Percentiles rank a stretch among this genome's conserved stretches.
phyloP scores from a whole-genome alignment of 192 early-diverging fungal species.

The Kappamyces sp. region DNA sequence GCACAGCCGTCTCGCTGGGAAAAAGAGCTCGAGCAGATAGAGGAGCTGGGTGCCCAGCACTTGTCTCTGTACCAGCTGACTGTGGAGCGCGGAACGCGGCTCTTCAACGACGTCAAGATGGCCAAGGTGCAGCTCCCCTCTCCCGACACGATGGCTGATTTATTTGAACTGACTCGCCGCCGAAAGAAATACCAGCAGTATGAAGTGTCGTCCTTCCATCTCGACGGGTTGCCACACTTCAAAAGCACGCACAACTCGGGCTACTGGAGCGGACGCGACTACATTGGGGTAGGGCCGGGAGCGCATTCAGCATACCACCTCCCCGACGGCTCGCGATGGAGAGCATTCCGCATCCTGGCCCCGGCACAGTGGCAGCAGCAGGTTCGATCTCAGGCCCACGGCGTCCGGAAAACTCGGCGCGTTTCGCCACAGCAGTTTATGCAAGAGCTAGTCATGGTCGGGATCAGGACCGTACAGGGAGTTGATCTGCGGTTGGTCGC shows the following conservation, averaged over 20 bases:
- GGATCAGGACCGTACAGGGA: too few relatives aligned
- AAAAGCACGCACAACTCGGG: conserved; percentile 25
- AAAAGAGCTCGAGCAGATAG: conserved; percentile 15
- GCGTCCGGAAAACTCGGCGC: too few relatives aligned
- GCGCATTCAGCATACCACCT: conserved; percentile 17
- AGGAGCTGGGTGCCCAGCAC: conserved; percentile 18
- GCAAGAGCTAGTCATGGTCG: too few relatives aligned
- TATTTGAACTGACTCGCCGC: conserved; percentile 26
- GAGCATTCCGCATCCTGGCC: too few relatives aligned
- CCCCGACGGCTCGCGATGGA: too few relatives aligned
- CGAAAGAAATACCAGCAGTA: conserved; percentile 28
- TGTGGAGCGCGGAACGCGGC: conserved; percentile 31
- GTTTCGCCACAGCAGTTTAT: too few relatives aligned
- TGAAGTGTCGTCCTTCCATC: conserved; percentile 36
- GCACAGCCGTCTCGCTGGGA: conserved; percentile 22
- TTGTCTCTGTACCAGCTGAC: conserved; percentile 37
- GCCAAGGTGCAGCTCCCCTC: background rate
- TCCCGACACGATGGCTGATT: conserved; percentile 21
- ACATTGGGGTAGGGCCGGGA: conserved; percentile 37
- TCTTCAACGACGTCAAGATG: conserved; percentile 17
- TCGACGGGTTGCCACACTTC: conserved; percentile 4
- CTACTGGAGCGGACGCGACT: conserved; percentile 33
- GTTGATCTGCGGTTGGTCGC: too few relatives aligned
- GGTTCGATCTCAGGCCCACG: too few relatives aligned
- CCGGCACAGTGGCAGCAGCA: too few relatives aligned